Base-by-base conservation (phyloP, 1,284 basidiomycete genomes). In the Rhodofomes roseus region DNA sequence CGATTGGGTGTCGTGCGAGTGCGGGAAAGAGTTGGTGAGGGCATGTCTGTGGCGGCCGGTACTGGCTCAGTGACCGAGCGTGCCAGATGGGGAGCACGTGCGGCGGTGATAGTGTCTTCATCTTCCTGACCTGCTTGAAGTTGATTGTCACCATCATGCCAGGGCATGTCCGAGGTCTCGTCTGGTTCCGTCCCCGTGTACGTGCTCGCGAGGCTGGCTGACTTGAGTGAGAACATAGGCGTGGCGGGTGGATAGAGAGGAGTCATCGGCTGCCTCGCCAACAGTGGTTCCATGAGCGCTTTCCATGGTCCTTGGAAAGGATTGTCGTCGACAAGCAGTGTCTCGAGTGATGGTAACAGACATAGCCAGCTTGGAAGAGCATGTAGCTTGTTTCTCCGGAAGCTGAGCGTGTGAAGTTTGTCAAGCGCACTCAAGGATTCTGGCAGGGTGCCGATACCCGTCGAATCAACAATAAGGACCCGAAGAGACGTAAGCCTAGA, bases 301-400 rank as follows among this genome's bases (percentile, higher is more conserved):
- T 87, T 85, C 95, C 96, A 98, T 2, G 94, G 90, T 3, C 91
- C 89, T 63, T 92, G 88, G 75, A 98, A 97, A 8, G 93, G 91
- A 72, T 99, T 99, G 34, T 89, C 92, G 66, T 98, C 96, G 31
- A 99, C 85, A 63, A 90, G 89, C 2, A 99, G 80, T 4, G 89
- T 90, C 73, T 96, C 93, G 53, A 99, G 81, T 41, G 85, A 84
- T 20, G 85, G 81, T 34, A 99, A 81, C 36, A 92, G 83, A 71
- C 92, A 93, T 46, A 99, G 80, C 96, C 97, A 99, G 62, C 90
- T 87, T 3, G 96, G 96, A 31, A 99, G 81, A n/a, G 89, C 84
- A 65, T 92, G 82, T 68, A 99, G 80, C 70, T 90, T 89, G 76
- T 99, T 99, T 68, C 89, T 80, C 59, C 95, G 87, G 53, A 96